Evolutionary conservation across 2,329 filamentous ascomycete species (phyloP), one percentile per base, ranked within the genome.

Genomic region (Beauveria rudraprayagi): DNA sequence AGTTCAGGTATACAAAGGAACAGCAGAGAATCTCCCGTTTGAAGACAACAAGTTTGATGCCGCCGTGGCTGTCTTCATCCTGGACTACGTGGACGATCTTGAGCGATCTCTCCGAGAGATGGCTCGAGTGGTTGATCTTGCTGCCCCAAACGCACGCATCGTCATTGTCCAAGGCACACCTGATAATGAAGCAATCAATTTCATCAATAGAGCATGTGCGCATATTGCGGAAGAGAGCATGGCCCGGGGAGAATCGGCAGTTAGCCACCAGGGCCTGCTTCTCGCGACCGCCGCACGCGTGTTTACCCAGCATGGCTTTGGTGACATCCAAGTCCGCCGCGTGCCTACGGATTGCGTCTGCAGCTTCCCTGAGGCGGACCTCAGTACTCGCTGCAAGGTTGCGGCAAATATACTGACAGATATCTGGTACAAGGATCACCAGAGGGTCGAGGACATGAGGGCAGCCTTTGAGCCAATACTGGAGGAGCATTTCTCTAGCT

Each of bases 111-210:
- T 62, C 19, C 24, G 19, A 2, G 61, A 62, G 46, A 62, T 61
- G 56, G 19, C 44, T 8, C 48, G 59, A 10, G 62, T 63, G 17
- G 54, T 61, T 10, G 43, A 63, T 34, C 37, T 28, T 4, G 17
- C 34, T 5, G 53, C 59, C 5, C 40, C 62, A 4, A 58, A 59
- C 28, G 62, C 59, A 16, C 59, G 62, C 26, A 61, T 63, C 28
- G 43, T 63, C 30, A 50, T 63, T 37, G 30, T 63, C 24, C 43
- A 56, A 28, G 62, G 59, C 2, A 56, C 62, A 1, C 62, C 62
- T 9, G 48, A 63, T 47, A 61, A 63, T 43, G 60, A 63, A 3
- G 50, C 56, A 1, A 37, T 60, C 9, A 47, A 53, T 16, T 44
- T 63, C 34, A 56, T 62, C 22, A 63, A 62, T 30, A 59, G 30